Evolutionary conservation across 1,139 yeast genomes (phyloP).

Genomic region (Suhomyces taliae): DNA sequence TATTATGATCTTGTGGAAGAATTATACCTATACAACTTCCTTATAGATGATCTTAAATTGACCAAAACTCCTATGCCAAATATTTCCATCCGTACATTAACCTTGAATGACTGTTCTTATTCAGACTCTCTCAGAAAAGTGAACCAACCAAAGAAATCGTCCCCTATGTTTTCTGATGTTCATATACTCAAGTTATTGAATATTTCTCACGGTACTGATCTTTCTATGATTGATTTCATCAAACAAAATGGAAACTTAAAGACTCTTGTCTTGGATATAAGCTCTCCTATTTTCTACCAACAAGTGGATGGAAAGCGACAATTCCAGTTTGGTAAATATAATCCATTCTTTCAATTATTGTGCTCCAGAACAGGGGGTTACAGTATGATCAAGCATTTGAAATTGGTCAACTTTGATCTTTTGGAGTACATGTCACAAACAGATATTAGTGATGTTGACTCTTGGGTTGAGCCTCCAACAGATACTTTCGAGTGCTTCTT

Average conservation of each 20-base stretch:
- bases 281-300: constrained; percentile 48
- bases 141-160: constrained; percentile 9
- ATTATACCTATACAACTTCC: constrained; percentile 46
- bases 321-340: constrained; percentile 40
- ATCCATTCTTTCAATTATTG: constrained; percentile 43
- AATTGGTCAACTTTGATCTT: constrained; percentile 36
- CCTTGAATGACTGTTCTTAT: constrained; percentile 29
- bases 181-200: constrained; percentile 34
- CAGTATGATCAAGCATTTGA: constrained; percentile 25
- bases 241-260: constrained; percentile 26
- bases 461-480: constrained; percentile 14
- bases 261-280: constrained; percentile 45
- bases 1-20: constrained; percentile 48
- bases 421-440: constrained; percentile 26
- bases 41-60: constrained; percentile 41
- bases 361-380: constrained; percentile 42
- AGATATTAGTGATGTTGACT: constrained; percentile 15
- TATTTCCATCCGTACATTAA: constrained; percentile 20
- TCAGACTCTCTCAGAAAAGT: constrained; percentile 20
- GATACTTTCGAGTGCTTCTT: constrained; percentile 34
- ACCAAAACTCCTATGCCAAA: constrained; percentile 8
- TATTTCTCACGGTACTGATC: constrained; percentile 43
- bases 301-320: constrained; percentile 11
- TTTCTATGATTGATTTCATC: constrained; percentile 49
- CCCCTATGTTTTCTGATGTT: constrained; percentile 37